Evolutionary conservation across 169 alveolate genomes (phyloP), one percentile per base, ranked within the genome.

Genomic region (Babesia gibsoni): DNA sequence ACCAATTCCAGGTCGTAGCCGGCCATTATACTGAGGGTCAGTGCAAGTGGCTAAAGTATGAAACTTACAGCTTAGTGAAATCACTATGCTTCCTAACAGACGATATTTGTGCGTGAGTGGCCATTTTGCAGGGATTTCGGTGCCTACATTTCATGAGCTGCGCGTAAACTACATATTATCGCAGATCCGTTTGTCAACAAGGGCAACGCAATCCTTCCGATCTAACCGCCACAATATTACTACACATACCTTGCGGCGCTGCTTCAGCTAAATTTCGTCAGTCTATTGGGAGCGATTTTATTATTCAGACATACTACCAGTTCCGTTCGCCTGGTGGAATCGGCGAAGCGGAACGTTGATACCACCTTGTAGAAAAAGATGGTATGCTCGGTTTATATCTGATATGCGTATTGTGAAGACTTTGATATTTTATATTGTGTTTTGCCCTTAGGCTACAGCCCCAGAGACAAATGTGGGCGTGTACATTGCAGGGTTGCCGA

Each of bases 51-150:
- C 33, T 14, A 36, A 10, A 27, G 37, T 20, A 14, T 14, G 50
- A 8, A n/a, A 83, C 92, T 57, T 66, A 87, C 92, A 87, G 88
- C 73, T 87, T 87, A 46, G 92, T 87, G 54, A 87, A 87, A 49
- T 87, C 92, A 37, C 88, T 75, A 32, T 87, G 92, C 69, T 87
- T 87, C 57, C 92, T 54, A 46, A 67, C 58, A 61, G 9, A 33
- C 20, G 72, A 61, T 42, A 61, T 18, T 8, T 32, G 37, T 12
- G 30, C 32, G 72, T 61, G 27, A 35, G 12, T 45, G 33, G 7
- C 46, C 72, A 46, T 61, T 10, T 41, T 61, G 20, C n/a, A n/a
- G 23, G 16, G 23, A 23, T n/a, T 50, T 12, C 25, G 56, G 1
- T 22, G 9, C 56, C 56, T 48, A 20, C 32, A 48, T n/a, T 23